Evolutionary conservation across 1,284 basidiomycete species (phyloP).

Genomic region (Puccinia hordei): DNA sequence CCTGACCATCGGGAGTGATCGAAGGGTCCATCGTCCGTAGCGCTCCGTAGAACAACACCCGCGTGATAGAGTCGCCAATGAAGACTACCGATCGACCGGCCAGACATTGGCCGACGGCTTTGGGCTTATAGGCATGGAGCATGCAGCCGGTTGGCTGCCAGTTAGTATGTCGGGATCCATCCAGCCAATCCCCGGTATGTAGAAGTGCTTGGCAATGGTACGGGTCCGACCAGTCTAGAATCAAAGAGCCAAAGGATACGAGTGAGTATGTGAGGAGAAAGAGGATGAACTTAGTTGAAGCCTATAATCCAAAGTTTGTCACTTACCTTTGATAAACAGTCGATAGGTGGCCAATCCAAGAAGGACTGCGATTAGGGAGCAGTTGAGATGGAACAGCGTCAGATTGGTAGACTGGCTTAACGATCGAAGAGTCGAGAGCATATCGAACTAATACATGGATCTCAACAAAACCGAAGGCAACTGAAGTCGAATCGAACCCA

Average conservation of each 20-base stretch:
- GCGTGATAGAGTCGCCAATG: constrained; percentile 80
- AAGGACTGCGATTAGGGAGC: constrained; percentile 26
- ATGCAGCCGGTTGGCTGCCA: constrained; percentile 51
- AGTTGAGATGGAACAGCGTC: constrained; percentile 31
- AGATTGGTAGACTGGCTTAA: constrained; percentile 30
- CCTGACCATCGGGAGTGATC: constrained; percentile 59
- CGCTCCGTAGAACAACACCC: constrained; percentile 75
- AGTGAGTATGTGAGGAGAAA: not conserved
- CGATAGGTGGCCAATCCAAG: constrained; percentile 43
- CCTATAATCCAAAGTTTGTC: too few relatives aligned
- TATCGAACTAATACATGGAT: not conserved
- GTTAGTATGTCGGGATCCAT: constrained; percentile 28
- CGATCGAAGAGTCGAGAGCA: constrained; percentile 32
- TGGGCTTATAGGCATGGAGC: constrained; percentile 48
- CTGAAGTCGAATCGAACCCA: not conserved
- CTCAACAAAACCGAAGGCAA: not conserved
- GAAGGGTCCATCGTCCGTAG: constrained; percentile 56
- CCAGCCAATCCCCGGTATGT: constrained; percentile 45
- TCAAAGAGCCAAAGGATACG: not conserved
- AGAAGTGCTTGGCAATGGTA: constrained; percentile 50
- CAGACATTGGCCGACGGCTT: constrained; percentile 53
- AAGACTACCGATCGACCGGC: constrained; percentile 66
- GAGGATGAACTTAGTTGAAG: too few relatives aligned
- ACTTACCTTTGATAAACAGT: constrained; percentile 31
- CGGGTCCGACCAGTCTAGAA: constrained; percentile 46